phyloP scores from a whole-genome alignment of 2,329 filamentous ascomycete genomes.

The Pleomassaria siparia region DNA sequence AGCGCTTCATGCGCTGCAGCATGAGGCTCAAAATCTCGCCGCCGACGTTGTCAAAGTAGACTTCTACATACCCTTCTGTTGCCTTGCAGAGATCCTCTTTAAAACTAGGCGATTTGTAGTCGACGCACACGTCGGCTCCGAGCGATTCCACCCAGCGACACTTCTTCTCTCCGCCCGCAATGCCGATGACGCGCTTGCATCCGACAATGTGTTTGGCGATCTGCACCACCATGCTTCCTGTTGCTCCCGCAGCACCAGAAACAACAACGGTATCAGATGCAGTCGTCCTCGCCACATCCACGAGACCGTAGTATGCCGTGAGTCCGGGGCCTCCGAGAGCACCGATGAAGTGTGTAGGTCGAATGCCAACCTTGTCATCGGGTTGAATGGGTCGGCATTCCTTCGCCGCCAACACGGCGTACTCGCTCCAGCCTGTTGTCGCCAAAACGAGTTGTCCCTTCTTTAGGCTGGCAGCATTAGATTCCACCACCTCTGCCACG shows the following conservation, averaged over 20 bases:
- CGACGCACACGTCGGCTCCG: constrained; percentile 57
- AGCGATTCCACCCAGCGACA: constrained; percentile 54
- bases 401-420: constrained; percentile 54
- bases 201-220: constrained; percentile 54
- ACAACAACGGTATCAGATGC: constrained; percentile 73
- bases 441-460: constrained; percentile 61
- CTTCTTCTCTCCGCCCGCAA: constrained; percentile 56
- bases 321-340: constrained; percentile 56
- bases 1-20: constrained; percentile 45
- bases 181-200: constrained; percentile 54
- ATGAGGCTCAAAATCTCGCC: constrained; percentile 52
- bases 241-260: constrained; percentile 75
- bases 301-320: constrained; percentile 75
- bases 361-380: constrained; percentile 38
- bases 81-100: constrained; percentile 49
- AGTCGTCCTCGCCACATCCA: constrained; percentile 66
- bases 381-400: constrained; percentile 32
- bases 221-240: constrained; percentile 68
- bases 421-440: constrained; percentile 64
- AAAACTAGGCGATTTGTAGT: constrained; percentile 56
- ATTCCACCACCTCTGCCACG: constrained; percentile 62
- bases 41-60: constrained; percentile 57
- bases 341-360: constrained; percentile 50
- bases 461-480: constrained; percentile 55
- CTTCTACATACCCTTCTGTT: constrained; percentile 54